A percentile compares a stretch with the other conserved stretches of the same genome.
These are phyloP conservation scores for Tarenaya hassleriana DNA, from an alignment of 345 rosid species.

Conservation along the genomic window DNA sequence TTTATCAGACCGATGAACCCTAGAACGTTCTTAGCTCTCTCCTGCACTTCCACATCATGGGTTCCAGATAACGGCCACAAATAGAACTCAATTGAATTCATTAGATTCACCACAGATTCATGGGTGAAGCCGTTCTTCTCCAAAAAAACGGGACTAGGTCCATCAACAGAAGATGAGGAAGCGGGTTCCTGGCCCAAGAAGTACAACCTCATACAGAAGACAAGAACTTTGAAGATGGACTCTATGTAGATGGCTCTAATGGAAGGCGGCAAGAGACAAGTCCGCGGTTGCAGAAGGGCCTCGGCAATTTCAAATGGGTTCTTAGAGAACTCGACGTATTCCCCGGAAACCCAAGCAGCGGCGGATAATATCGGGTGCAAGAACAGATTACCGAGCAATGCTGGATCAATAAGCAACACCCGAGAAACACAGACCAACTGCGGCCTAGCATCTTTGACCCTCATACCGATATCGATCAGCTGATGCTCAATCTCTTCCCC, in stretches of 20 bases:
- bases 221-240: constrained; percentile 61
- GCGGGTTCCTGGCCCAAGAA: constrained; percentile 28
- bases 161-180: constrained; percentile 26
- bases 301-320: constrained; percentile 68
- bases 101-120: constrained; percentile 44
- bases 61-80: constrained; percentile 44
- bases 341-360: constrained; percentile 94
- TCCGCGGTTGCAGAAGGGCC: constrained; percentile 85
- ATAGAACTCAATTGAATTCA: constrained; percentile 50
- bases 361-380: constrained; percentile 74
- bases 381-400: constrained; percentile 80
- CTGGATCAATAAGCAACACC: constrained; percentile 86
- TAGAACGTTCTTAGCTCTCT: constrained; percentile 64
- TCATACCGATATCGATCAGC: constrained; percentile 71
- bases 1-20: constrained; percentile 59
- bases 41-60: constrained; percentile 75
- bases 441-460: constrained; percentile 87
- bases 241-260: constrained; percentile 67
- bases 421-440: constrained; percentile 71
- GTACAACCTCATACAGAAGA: constrained; percentile 43
- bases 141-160: constrained; percentile 24
- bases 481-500: constrained; percentile 85
- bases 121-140: constrained; percentile 29
- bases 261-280: constrained; percentile 58
- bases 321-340: constrained; percentile 64